Base-by-base conservation (phyloP, 352 stramenopile genomes). In the Peronosclerospora sorghi region DNA sequence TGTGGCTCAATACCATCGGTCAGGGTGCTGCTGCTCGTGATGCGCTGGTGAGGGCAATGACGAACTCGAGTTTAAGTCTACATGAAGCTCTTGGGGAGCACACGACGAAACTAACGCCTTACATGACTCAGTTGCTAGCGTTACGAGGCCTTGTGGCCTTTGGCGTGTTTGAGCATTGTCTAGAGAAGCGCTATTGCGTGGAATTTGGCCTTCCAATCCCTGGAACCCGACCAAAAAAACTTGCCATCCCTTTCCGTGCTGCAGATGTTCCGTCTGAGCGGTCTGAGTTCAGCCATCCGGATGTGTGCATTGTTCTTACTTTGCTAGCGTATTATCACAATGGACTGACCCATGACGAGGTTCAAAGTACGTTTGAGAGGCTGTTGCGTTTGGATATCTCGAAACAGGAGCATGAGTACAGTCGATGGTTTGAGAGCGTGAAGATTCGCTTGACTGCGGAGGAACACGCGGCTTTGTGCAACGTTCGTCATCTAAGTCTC, bases 171-270 rank as follows among this genome's bases (percentile, higher is more conserved):
- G 57, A 86, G 19, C 77, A 89, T 17, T 90, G 80, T 26, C 36
- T 96, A n/a, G 44, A 93, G 35, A 93, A 94, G 54, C 73, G 83
- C 3, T 74, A 88, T 43, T 62, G 83, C 13, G 83, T 95, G 0
- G 51, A 86, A 27, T 96, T 78, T 55, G 86, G 84, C 0, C 54
- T 94, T 32, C 56, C 66, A 12, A 29, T 56, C 5, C 39, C 42
- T 26, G 50, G 48, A 0, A 52, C 59, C 0, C 77, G 76, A 19
- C 28, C 2, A 0, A 95, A 94, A 49, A 58, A 62, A 15, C 62
- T 96, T 15, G 84, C 79, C 7, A 80, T 96, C 12, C 87, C 85
- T 14, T 96, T 94, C 46, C n/a, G n/a, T n/a, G n/a, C n/a, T n/a
- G n/a, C n/a, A n/a, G n/a, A n/a, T n/a, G n/a, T n/a, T n/a, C n/a